Conservation (phyloP, 2,329 filamentous ascomycete species). For the Ophiocordyceps polyrhachis-furcata region DNA sequence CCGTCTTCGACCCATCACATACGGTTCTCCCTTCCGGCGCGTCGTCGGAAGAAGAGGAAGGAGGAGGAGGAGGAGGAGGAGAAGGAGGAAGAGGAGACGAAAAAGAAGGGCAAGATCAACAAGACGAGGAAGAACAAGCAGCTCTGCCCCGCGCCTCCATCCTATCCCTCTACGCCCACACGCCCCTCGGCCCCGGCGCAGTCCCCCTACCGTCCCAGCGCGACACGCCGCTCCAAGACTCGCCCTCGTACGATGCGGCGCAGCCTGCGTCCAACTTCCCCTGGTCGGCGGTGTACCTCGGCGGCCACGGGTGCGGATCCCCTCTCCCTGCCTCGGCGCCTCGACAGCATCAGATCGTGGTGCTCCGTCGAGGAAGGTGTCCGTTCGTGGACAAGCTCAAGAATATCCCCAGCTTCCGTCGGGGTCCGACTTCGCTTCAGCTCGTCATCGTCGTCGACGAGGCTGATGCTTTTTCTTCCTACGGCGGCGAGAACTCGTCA, state of each 20-base stretch:
- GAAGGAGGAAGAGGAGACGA: no score
- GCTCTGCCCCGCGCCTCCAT: conserved; percentile 15
- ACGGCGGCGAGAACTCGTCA: background rate
- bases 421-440: conserved; percentile 44
- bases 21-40: conserved; percentile 13
- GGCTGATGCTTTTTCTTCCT: conserved; percentile 8
- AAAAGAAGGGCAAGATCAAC: background rate
- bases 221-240: conserved; percentile 30
- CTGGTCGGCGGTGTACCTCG: conserved; percentile 56
- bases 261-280: conserved; percentile 28
- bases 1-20: conserved; percentile 20
- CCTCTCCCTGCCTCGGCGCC: conserved; percentile 31
- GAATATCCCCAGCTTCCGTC: conserved; percentile 65
- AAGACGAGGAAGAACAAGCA: background rate
- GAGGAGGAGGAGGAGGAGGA: background rate
- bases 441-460: conserved; percentile 57
- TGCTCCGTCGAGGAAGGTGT: conserved; percentile 68
- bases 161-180: conserved; percentile 33
- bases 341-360: conserved; percentile 53
- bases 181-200: conserved; percentile 36
- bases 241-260: conserved; percentile 20
- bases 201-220: conserved; percentile 49
- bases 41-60: background rate
- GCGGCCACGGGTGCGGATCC: conserved; percentile 47
- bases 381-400: conserved; percentile 66